Evolutionary conservation across 1,284 basidiomycete genomes (phyloP).

Genomic region (Cryptococcus sp.): DNA sequence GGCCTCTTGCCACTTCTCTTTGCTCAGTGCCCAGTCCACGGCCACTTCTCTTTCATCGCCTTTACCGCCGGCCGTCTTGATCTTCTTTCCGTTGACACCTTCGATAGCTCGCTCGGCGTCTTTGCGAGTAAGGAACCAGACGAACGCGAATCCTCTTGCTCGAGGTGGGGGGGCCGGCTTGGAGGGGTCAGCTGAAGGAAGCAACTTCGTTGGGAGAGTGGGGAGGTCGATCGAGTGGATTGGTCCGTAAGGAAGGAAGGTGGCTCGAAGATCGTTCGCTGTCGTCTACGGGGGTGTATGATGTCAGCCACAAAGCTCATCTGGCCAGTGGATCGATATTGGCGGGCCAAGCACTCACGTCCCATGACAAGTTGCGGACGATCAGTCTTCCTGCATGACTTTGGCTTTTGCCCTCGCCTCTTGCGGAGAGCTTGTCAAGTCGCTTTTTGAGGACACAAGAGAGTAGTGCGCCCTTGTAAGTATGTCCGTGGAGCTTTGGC

Average conservation of each 20-base stretch:
- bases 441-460: conserved; percentile 91
- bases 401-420: conserved; percentile 53
- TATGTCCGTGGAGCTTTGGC: conserved; percentile 84
- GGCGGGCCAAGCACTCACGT: conserved; percentile 44
- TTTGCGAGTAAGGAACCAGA: conserved; percentile 86
- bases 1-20: conserved; percentile 81
- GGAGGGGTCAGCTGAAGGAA: conserved; percentile 43
- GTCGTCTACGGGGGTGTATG: conserved; percentile 60
- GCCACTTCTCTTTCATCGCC: conserved; percentile 71
- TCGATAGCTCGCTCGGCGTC: conserved; percentile 85
- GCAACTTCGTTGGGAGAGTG: conserved; percentile 55
- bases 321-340: too few relatives aligned
- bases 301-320: conserved; percentile 5
- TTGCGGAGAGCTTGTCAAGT: conserved; percentile 65
- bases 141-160: conserved; percentile 88
- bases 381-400: conserved; percentile 77
- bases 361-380: conserved; percentile 84
- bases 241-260: conserved; percentile 87
- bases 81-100: conserved; percentile 75
- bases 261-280: conserved; percentile 79
- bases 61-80: conserved; percentile 55
- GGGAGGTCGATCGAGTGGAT: conserved; percentile 86
- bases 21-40: conserved; percentile 95
- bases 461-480: conserved; percentile 85
- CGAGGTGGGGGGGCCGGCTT: conserved; percentile 54